phyloP scores from a whole-genome alignment of 352 stramenopile species.

The Pythium volutum region DNA sequence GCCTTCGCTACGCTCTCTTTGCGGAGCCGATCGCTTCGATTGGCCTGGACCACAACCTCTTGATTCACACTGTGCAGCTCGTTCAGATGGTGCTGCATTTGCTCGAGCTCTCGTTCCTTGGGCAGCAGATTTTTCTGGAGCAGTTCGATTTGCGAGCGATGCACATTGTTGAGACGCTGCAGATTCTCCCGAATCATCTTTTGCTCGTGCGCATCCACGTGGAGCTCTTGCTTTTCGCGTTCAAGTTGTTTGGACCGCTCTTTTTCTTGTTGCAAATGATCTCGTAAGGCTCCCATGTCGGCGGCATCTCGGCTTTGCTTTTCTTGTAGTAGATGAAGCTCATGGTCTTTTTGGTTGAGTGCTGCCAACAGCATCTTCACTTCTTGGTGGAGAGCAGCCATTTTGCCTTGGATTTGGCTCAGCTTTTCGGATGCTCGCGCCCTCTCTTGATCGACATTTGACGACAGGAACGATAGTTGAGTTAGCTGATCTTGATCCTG shows the following conservation, averaged over 20 bases:
- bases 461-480: slow-evolving; percentile 50
- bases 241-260: slow-evolving; percentile 25
- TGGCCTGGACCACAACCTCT: slow-evolving; percentile 66
- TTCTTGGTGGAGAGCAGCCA: slow-evolving; percentile 57
- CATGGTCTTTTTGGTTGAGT: slow-evolving; percentile 57
- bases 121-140: slow-evolving; percentile 65
- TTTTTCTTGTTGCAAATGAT: slow-evolving; percentile 36
- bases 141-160: slow-evolving; percentile 71
- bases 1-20: slow-evolving; percentile 39
- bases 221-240: slow-evolving; percentile 44
- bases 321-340: slow-evolving; percentile 34
- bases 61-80: slow-evolving; percentile 63
- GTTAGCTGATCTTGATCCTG: slow-evolving; percentile 65
- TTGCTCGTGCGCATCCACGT: slow-evolving; percentile 33
- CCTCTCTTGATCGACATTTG: slow-evolving; percentile 46
- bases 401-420: slow-evolving; percentile 42
- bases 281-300: slow-evolving; percentile 35
- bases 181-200: slow-evolving; percentile 47
- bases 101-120: slow-evolving; percentile 58
- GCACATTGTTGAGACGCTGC: slow-evolving; percentile 61
- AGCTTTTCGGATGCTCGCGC: slow-evolving; percentile 34
- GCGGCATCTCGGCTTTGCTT: slow-evolving; percentile 27
- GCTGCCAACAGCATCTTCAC: slow-evolving; percentile 68
- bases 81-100: slow-evolving; percentile 62
- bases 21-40: slow-evolving; percentile 59